Percentiles rank a stretch among this genome's conserved stretches.
Evolutionary conservation across 176 grass and related monocot genomes (phyloP).

Genomic region (Canna indica): DNA sequence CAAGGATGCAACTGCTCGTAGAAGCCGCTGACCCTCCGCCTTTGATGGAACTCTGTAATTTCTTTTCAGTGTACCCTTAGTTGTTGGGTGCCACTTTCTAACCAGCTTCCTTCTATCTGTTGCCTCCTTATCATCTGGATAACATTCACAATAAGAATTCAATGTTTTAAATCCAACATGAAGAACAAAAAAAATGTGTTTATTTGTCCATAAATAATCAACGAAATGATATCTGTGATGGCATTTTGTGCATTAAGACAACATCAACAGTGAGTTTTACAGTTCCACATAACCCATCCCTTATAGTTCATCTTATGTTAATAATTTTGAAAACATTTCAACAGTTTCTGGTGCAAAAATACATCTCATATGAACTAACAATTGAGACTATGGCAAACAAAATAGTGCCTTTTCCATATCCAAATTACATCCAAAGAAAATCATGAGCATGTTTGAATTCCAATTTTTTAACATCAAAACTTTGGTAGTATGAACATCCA

Average conservation of each 20-base stretch:
- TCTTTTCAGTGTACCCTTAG: conserved; percentile 90
- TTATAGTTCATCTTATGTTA: no score
- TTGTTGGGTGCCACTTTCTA: conserved; percentile 87
- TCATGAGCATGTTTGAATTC: background rate
- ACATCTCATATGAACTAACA: background rate
- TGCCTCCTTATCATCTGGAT: conserved; percentile 52
- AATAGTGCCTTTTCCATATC: background rate
- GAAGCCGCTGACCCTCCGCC: conserved; percentile 63
- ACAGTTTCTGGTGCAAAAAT: background rate
- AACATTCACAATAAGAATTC: conserved; percentile 3
- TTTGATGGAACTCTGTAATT: conserved; percentile 78
- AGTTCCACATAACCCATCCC: no score
- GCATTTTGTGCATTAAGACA: no score
- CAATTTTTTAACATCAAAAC: background rate
- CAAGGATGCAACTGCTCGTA: conserved; percentile 72
- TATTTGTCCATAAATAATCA: background rate
- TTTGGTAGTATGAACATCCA: no score
- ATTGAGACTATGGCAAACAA: background rate
- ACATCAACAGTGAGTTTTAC: no score
- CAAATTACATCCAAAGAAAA: background rate
- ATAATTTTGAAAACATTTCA: background rate
- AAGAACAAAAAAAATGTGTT: background rate
- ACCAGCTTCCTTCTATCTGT: conserved; percentile 52
- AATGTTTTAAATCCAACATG: background rate
- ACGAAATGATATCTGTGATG: background rate